These are phyloP conservation scores for Sordariomycetes sp. DNA, from an alignment of 2,329 filamentous ascomycete species.

Conservation along the genomic window DNA sequence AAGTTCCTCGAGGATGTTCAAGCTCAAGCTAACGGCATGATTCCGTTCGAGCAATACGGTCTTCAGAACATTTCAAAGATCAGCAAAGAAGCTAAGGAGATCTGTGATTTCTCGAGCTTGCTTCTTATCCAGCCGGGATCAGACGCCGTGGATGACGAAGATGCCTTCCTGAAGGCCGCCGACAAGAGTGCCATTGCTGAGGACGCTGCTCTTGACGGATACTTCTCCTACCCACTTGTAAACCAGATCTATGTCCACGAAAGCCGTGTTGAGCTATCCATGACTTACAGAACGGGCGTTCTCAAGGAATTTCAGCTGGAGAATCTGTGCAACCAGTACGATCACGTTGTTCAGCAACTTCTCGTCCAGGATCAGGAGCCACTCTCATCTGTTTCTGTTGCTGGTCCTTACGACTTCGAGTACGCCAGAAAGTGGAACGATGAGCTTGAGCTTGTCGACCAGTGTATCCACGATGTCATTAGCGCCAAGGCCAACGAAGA, in stretches of 20 bases:
- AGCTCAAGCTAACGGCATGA: constrained; percentile 7
- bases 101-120: constrained; percentile 3
- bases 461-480: constrained; percentile 1
- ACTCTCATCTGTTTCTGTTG: not conserved
- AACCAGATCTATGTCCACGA: constrained; percentile 1
- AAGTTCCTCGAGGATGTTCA: constrained; percentile 6
- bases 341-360: constrained; percentile 1
- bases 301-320: constrained; percentile 2
- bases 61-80: constrained; percentile 8
- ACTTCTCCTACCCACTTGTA: constrained; percentile 6
- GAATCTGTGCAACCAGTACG: not conserved
- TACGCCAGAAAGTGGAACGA: not conserved
- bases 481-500: not conserved
- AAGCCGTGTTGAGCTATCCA: not conserved
- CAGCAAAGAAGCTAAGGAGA: constrained; percentile 3
- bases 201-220: not conserved
- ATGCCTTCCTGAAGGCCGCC: no score
- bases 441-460: not conserved
- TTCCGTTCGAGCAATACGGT: constrained; percentile 10
- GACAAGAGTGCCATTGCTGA: no score
- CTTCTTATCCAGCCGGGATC: constrained; percentile 2
- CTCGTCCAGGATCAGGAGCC: not conserved
- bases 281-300: constrained; percentile 3
- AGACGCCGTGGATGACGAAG: not conserved
- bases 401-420: constrained; percentile 1